Conservation (phyloP, 306 rosid species). For the Castanea mollissima region DNA sequence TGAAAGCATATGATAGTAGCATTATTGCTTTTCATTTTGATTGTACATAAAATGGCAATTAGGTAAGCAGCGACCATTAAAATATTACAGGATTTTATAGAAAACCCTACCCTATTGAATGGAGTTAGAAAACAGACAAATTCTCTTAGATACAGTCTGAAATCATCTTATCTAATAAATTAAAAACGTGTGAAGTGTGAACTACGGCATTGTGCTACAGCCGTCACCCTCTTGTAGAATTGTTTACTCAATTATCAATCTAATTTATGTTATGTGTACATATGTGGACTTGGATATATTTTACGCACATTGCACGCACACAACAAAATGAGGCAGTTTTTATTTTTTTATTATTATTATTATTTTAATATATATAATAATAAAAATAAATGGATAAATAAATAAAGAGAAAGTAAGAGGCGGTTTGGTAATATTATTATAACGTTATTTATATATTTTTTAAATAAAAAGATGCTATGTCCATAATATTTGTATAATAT, state of each 20-base stretch:
- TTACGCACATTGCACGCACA: background rate
- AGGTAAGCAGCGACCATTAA: background rate
- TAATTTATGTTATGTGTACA: background rate
- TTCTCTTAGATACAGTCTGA: background rate
- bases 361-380: too few species aligned
- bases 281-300: background rate
- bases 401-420: background rate
- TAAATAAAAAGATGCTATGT: too few species aligned
- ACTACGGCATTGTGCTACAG: constrained; percentile 6
- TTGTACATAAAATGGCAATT: background rate
- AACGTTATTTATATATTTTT: too few species aligned
- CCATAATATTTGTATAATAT: too few species aligned
- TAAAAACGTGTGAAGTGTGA: background rate
- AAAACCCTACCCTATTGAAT: background rate
- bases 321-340: background rate
- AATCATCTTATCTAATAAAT: constrained; percentile 9
- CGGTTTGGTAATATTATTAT: too few species aligned
- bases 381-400: too few species aligned
- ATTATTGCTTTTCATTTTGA: background rate
- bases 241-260: background rate
- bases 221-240: background rate
- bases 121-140: constrained; percentile 9
- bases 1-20: too few species aligned
- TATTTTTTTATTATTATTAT: background rate
- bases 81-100: background rate